Evolutionary conservation across 768 basidiomycete species (phyloP).

Genomic region (Hericium coralloides): DNA sequence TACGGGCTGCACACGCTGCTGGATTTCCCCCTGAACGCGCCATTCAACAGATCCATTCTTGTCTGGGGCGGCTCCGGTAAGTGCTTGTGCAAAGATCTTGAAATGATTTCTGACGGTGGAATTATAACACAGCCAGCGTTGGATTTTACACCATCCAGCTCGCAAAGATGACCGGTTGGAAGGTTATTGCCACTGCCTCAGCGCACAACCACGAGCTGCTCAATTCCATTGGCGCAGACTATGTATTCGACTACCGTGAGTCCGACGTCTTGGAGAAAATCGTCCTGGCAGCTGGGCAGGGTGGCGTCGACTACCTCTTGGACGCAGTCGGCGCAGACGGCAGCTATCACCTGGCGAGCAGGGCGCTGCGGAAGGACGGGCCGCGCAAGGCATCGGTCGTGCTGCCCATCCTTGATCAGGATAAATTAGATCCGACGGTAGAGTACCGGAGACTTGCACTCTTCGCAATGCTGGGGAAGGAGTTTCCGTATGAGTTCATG

Average conservation of each 20-base stretch:
- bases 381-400: background rate
- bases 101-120: slow-evolving; percentile 18
- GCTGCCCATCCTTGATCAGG: background rate
- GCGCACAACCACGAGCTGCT: slow-evolving; percentile 26
- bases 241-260: slow-evolving; percentile 20
- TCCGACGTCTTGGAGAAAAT: slow-evolving; percentile 1
- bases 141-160: slow-evolving; percentile 24
- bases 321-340: background rate
- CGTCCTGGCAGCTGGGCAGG: background rate
- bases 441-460: background rate
- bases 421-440: background rate
- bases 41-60: background rate
- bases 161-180: slow-evolving; percentile 21
- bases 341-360: background rate
- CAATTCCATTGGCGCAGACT: slow-evolving; percentile 27
- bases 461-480: background rate
- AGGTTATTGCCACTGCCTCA: slow-evolving; percentile 27
- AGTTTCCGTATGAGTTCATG: background rate
- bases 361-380: background rate
- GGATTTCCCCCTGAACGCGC: background rate
- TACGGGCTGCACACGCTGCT: background rate
- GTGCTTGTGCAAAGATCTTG: background rate
- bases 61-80: background rate
- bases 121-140: slow-evolving; percentile 9
- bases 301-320: background rate